phyloP scores from a whole-genome alignment of 805 yeast species.

The Starmerella apis region DNA sequence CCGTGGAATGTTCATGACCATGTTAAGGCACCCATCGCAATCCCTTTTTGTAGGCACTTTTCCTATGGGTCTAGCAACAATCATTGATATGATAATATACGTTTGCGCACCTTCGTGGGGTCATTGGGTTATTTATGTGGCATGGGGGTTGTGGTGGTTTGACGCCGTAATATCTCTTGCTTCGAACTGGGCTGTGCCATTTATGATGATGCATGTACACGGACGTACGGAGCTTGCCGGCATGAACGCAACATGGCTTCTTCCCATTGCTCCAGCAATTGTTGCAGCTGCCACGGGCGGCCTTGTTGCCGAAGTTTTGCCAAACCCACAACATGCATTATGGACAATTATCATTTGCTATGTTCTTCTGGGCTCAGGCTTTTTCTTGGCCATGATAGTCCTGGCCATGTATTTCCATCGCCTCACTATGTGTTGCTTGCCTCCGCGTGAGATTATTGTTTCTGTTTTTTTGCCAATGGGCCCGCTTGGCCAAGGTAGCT shows the following conservation, averaged over 20 bases:
- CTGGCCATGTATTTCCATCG: slow-evolving; percentile 7
- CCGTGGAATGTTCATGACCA: neutral
- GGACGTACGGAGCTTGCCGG: neutral
- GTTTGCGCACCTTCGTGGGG: slow-evolving; percentile 1
- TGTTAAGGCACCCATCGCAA: slow-evolving; percentile 3
- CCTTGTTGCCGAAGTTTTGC: neutral
- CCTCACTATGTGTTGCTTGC: slow-evolving; percentile 2
- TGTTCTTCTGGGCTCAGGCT: slow-evolving; percentile 1
- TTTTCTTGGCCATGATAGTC: neutral
- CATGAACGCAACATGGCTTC: slow-evolving; percentile 6
- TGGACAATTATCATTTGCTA: neutral
- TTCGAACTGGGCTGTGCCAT: neutral
- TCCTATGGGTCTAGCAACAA: slow-evolving; percentile 7
- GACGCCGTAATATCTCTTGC: neutral
- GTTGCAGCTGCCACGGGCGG: slow-evolving; percentile 5
- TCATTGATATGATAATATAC: neutral
- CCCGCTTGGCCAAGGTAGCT: slow-evolving; percentile 6
- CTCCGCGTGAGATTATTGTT: slow-evolving; percentile 6
- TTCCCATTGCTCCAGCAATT: slow-evolving; percentile 2
- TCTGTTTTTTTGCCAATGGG: slow-evolving; percentile 5
- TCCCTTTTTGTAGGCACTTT: slow-evolving; percentile 5
- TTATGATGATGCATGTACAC: slow-evolving; percentile 4
- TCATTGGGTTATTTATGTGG: neutral
- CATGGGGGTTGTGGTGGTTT: slow-evolving; percentile 7
- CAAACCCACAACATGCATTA: slow-evolving; percentile 3